Percentiles rank a stretch among this genome's conserved stretches.
phyloP scores from a whole-genome alignment of 768 basidiomycete species.

The Suillus occidentalis region DNA sequence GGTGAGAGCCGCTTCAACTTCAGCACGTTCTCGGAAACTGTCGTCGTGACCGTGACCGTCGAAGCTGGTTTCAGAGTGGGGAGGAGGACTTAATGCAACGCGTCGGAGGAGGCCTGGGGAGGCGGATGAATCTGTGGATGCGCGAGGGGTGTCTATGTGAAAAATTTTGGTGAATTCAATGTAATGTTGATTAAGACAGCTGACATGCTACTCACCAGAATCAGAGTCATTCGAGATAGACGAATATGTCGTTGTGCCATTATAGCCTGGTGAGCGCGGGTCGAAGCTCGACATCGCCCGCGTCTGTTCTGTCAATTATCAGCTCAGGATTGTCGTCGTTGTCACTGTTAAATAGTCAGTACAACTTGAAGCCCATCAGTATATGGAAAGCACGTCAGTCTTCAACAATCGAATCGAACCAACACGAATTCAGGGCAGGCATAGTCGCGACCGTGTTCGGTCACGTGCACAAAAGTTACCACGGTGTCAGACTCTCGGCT shows the following conservation, averaged over 20 bases:
- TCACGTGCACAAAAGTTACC: slow-evolving; percentile 32
- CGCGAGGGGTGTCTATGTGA: slow-evolving; percentile 42
- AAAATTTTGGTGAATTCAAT: slow-evolving; percentile 6
- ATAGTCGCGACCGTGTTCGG: slow-evolving; percentile 36
- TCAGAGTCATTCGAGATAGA: slow-evolving; percentile 49
- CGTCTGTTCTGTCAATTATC: slow-evolving; percentile 33
- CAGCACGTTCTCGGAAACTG: slow-evolving; percentile 38
- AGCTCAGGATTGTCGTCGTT: slow-evolving; percentile 17
- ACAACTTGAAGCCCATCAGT: slow-evolving; percentile 1
- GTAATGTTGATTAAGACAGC: background rate
- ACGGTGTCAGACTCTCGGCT: too few relatives aligned
- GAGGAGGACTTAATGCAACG: slow-evolving; percentile 17
- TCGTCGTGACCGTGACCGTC: slow-evolving; percentile 7
- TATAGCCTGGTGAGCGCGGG: slow-evolving; percentile 56
- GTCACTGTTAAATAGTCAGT: background rate
- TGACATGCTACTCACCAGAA: slow-evolving; percentile 44
- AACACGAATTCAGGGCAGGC: slow-evolving; percentile 39
- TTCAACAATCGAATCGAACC: slow-evolving; percentile 18
- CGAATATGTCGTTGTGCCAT: slow-evolving; percentile 59
- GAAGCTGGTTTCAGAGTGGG: slow-evolving; percentile 13
- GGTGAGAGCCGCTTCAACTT: slow-evolving; percentile 70
- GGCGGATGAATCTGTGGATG: slow-evolving; percentile 41
- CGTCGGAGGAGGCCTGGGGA: slow-evolving; percentile 5
- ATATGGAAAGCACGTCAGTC: slow-evolving; percentile 29
- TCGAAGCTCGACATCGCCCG: slow-evolving; percentile 33